phyloP scores from a whole-genome alignment of 495 filamentous ascomycete species.

The Recurvomyces mirabilis region DNA sequence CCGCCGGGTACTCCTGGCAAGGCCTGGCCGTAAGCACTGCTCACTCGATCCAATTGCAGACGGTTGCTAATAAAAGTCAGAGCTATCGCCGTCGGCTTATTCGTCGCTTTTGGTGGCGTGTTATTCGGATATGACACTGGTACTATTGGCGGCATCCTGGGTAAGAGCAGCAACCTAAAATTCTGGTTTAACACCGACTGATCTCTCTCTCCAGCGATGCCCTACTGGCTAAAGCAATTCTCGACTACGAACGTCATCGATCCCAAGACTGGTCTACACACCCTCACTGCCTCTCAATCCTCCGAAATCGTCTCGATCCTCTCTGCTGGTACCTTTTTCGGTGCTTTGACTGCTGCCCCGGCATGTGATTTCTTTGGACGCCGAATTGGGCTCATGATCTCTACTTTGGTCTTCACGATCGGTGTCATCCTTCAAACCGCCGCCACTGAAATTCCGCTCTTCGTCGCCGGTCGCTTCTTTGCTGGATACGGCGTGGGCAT shows the following conservation, averaged over 20 bases:
- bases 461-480: conserved; percentile 34
- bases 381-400: conserved; percentile 54
- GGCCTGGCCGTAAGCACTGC: conserved; percentile 42
- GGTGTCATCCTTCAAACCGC: conserved; percentile 75
- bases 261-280: conserved; percentile 30
- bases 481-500: conserved; percentile 35
- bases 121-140: conserved; percentile 77
- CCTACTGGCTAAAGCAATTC: conserved; percentile 62
- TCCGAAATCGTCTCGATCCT: conserved; percentile 62
- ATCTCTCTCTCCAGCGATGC: no score
- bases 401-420: conserved; percentile 56
- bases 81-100: conserved; percentile 79
- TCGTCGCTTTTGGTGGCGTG: conserved; percentile 80
- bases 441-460: conserved; percentile 31
- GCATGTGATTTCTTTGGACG: conserved; percentile 66
- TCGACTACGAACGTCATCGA: conserved; percentile 46
- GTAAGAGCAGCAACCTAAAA: no score
- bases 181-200: no score
- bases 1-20: conserved; percentile 15
- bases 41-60: no score
- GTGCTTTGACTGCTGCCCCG: conserved; percentile 57
- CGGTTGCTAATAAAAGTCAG: no score
- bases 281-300: conserved; percentile 49
- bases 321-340: conserved; percentile 85
- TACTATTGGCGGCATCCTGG: conserved; percentile 76